These are phyloP conservation scores for Lagerstroemia speciosa DNA, from an alignment of 345 rosid species.

Conservation along the genomic window DNA sequence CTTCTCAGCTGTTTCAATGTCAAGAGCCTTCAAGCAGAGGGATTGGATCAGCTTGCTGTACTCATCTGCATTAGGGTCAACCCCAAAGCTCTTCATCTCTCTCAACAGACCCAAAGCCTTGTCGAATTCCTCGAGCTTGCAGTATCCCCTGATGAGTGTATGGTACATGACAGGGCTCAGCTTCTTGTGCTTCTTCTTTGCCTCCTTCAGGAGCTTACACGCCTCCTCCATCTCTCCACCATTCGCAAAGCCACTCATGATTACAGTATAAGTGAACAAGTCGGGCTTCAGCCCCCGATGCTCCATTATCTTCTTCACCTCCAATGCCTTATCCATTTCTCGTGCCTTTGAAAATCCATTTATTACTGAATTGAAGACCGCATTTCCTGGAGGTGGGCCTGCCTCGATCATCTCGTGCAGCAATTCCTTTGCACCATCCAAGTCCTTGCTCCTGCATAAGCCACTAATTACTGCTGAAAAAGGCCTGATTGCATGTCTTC, in stretches of 20 bases:
- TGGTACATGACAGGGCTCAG: constrained; percentile 67
- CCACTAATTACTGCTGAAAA: constrained; percentile 61
- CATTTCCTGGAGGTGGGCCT: constrained; percentile 82
- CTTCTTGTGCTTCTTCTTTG: constrained; percentile 62
- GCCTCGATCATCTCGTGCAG: constrained; percentile 57
- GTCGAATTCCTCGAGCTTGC: constrained; percentile 68
- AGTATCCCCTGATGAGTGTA: constrained; percentile 64
- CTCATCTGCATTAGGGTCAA: constrained; percentile 57
- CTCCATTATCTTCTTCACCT: constrained; percentile 58
- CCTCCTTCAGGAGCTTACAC: constrained; percentile 40
- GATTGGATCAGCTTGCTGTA: constrained; percentile 74
- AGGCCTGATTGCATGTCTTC: constrained; percentile 53
- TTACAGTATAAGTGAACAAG: constrained; percentile 62
- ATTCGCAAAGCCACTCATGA: constrained; percentile 66
- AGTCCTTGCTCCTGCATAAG: constrained; percentile 54
- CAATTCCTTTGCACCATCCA: constrained; percentile 45
- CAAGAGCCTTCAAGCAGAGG: constrained; percentile 64
- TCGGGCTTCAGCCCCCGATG: constrained; percentile 73
- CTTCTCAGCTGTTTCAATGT: constrained; percentile 68
- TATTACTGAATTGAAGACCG: constrained; percentile 54
- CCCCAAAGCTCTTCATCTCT: constrained; percentile 64
- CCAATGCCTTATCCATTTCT: constrained; percentile 47
- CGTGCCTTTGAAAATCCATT: constrained; percentile 48
- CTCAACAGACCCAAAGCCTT: constrained; percentile 52
- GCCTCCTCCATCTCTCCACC: constrained; percentile 78